Evolutionary conservation across 441 rosid species (phyloP), one percentile per base, ranked within the genome.

Genomic region (Jatropha multifida): DNA sequence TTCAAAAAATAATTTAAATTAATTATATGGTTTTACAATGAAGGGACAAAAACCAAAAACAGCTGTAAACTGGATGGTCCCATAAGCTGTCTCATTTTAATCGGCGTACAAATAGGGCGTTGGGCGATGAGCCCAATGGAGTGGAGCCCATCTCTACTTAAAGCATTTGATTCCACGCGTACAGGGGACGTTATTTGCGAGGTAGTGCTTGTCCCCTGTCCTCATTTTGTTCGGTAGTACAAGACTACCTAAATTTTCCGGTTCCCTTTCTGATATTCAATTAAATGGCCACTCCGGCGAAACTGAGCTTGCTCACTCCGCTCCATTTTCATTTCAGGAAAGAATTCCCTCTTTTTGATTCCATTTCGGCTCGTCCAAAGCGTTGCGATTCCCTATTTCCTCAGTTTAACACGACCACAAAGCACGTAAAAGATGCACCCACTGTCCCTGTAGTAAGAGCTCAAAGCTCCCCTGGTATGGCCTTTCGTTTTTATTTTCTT

Each of bases 401-500:
- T 71, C 73, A 46, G 32, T 75, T 74, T 68, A 62, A 48, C 67
- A 74, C 79, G 73, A 64, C 77, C 73, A 54, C 82, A 1, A 86
- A 79, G 74, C 55, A 76, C 79, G 37, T 83, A 17, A 81, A 78
- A 67, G 73, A 69, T 59, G 68, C 84, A 46, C 84, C 84, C 11
- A 20, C 71, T 71, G 5, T 83, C 52, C 90, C 88, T 69, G 56
- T 80, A 26, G 75, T 90, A 68, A 83, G 88, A 81, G 91, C 95
- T 13, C 88, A 87, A 79, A 78, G 76, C 79, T 77, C 88, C 73
- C 84, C 82, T 23, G 91, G 97, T 91, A 89, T 67, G 78, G 2
- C 8, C 73, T 51, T 40, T 49, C 32, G 65, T 63, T 81, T 4
- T 0, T 48, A 12, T 37, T 62, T 10, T 17, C 14, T 15, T 38